Base-by-base conservation (phyloP, 208 protist genomes). In the Wallacemonas rigidus region DNA sequence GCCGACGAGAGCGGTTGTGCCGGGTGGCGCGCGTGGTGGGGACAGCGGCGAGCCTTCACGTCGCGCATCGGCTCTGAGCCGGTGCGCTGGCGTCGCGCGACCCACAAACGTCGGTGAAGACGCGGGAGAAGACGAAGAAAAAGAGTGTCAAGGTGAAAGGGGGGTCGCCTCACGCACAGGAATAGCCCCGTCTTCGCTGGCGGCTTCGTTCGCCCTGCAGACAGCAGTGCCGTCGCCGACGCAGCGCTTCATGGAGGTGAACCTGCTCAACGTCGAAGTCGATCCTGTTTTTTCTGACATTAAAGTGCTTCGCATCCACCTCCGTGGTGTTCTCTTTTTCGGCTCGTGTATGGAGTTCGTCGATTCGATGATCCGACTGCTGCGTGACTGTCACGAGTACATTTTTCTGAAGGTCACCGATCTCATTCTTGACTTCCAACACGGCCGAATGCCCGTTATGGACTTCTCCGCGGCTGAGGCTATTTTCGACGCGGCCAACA, bases 341-440 rank as follows among this genome's bases (percentile, higher is more conserved):
- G 79, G 79, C 57, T 84, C 83, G 58, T 84, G 76, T 72, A 82
- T 82, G 79, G 74, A 81, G 50, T 88, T 88, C 67, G 79, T 85
- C 43, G 79, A 88, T 41, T 56, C 61, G 35, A 79, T 88, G 72
- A 71, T 82, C 63, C 74, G 77, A 64, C 72, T 88, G 71, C 71
- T 88, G 61, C 83, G 81, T 51, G 71, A 76, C 12, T 75, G 81
- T 64, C 79, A 84, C 71, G 69, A 70, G 72, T 71, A 87, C 64
- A 83, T 87, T 54, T 87, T 87, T 40, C 67, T 84, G 35, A 79
- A 82, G 63, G 83, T 88, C 8, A 88, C 76, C 26, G 83, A 88
- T 69, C 67, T 88, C 54, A 81, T 88, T 48, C 54, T 88, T n/a
- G 83, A 88, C 72, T 85, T 88, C 64, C 73, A 85, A 74, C 73